Evolutionary conservation across 768 basidiomycete species (phyloP).

Genomic region (Coprinopsis sp.): DNA sequence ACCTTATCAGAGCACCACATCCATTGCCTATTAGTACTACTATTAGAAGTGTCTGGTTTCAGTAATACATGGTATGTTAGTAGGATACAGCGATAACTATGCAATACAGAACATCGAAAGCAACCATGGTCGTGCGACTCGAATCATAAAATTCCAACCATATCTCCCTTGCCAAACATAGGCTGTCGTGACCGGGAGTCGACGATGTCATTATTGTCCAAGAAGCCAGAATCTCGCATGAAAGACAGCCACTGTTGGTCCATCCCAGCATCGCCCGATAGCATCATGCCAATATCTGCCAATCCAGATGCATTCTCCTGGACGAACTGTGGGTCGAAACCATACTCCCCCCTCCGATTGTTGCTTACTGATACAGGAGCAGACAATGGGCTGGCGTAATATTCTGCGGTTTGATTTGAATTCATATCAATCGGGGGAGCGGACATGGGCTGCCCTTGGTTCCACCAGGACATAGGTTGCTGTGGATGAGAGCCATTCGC

Average conservation of each 20-base stretch:
- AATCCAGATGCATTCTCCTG: conserved; percentile 16
- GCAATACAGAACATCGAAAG: background rate
- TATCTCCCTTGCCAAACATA: conserved; percentile 1
- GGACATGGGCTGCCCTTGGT: background rate
- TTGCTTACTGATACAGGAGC: background rate
- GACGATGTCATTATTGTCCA: background rate
- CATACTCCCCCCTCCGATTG: background rate
- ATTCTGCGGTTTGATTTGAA: too few relatives aligned
- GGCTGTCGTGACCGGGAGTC: background rate
- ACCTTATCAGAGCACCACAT: background rate
- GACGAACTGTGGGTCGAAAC: background rate
- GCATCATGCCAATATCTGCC: conserved; percentile 44
- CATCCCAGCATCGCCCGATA: conserved; percentile 55
- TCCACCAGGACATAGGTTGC: background rate
- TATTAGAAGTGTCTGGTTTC: too few relatives aligned
- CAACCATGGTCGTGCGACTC: too few relatives aligned
- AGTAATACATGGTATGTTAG: too few relatives aligned
- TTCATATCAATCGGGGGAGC: too few relatives aligned
- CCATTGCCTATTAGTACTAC: too few relatives aligned
- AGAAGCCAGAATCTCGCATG: conserved; percentile 52
- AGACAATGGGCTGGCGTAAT: too few relatives aligned
- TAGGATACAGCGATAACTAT: too few relatives aligned
- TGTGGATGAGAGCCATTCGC: too few relatives aligned
- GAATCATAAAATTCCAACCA: background rate
- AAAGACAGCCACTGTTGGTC: conserved; percentile 65